These are phyloP conservation scores for Gastrolobium bilobum DNA, from an alignment of 306 rosid genomes.

Conservation along the genomic window DNA sequence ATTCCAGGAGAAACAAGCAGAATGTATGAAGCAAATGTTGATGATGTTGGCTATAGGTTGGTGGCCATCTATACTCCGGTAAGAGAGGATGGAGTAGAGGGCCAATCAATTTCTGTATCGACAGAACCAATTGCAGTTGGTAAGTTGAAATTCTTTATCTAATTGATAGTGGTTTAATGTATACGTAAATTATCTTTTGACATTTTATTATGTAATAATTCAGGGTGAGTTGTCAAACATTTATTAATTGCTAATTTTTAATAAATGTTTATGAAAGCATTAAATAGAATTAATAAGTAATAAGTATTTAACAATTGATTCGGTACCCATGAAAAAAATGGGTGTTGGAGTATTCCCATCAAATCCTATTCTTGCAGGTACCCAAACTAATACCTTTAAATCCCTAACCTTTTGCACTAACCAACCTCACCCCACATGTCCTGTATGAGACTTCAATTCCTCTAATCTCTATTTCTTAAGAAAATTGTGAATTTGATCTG, in stretches of 20 bases:
- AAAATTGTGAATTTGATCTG: background rate
- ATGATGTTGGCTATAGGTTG: constrained; percentile 94
- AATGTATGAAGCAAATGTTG: constrained; percentile 98
- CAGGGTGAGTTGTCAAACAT: constrained; percentile 20
- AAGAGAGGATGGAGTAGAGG: constrained; percentile 97
- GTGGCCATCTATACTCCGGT: constrained; percentile 95
- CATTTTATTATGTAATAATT: constrained; percentile 13
- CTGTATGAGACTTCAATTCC: background rate
- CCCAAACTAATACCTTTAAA: background rate
- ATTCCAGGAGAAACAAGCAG: constrained; percentile 88
- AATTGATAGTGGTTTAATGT: constrained; percentile 15
- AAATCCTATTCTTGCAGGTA: background rate
- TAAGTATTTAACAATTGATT: background rate
- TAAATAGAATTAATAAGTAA: background rate
- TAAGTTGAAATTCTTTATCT: constrained; percentile 52
- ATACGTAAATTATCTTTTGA: constrained; percentile 22
- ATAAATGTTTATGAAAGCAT: background rate
- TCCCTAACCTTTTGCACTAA: background rate
- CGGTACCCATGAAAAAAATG: background rate
- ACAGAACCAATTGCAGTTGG: constrained; percentile 97
- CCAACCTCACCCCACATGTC: background rate
- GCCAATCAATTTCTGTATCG: constrained; percentile 88
- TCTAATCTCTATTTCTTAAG: background rate
- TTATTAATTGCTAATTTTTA: constrained; percentile 1
- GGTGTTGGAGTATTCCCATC: background rate